Evolutionary conservation across 1,139 yeast genomes (phyloP).

Genomic region (Wickerhamomyces sp.): DNA sequence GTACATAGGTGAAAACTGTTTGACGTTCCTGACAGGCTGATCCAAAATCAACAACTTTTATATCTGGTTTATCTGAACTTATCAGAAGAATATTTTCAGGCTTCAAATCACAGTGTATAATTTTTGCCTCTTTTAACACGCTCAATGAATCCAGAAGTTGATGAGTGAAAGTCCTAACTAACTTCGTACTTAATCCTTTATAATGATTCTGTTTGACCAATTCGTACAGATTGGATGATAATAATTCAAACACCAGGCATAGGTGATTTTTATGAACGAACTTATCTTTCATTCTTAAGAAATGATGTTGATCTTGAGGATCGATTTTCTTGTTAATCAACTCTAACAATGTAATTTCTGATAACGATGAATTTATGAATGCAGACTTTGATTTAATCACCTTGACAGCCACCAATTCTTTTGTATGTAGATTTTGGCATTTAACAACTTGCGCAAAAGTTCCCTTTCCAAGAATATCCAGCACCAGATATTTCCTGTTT

Average conservation of each 20-base stretch:
- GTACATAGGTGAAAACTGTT: constrained; percentile 89
- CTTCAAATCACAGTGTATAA: constrained; percentile 93
- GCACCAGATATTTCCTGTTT: constrained; percentile 79
- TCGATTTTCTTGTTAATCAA: constrained; percentile 71
- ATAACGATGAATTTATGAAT: constrained; percentile 83
- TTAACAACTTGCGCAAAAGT: constrained; percentile 98
- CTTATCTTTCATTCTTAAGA: constrained; percentile 77
- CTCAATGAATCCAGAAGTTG: constrained; percentile 81
- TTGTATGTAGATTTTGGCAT: constrained; percentile 87
- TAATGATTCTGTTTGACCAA: constrained; percentile 89
- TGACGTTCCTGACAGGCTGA: constrained; percentile 92
- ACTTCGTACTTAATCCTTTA: constrained; percentile 78
- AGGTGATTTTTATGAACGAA: constrained; percentile 91
- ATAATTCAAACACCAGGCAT: constrained; percentile 85
- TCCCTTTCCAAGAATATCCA: constrained; percentile 92
- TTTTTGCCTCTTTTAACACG: constrained; percentile 74
- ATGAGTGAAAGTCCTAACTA: constrained; percentile 71
- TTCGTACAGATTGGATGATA: constrained; percentile 87
- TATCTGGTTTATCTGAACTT: constrained; percentile 78
- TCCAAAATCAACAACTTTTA: constrained; percentile 95
- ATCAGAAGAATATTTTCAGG: constrained; percentile 90
- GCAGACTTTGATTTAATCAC: constrained; percentile 93
- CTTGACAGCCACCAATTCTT: constrained; percentile 89
- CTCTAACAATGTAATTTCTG: constrained; percentile 86
- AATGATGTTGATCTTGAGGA: constrained; percentile 63